These are phyloP conservation scores for Hymenoscyphus occultus DNA, from an alignment of 2,329 filamentous ascomycete genomes.

Conservation along the genomic window DNA sequence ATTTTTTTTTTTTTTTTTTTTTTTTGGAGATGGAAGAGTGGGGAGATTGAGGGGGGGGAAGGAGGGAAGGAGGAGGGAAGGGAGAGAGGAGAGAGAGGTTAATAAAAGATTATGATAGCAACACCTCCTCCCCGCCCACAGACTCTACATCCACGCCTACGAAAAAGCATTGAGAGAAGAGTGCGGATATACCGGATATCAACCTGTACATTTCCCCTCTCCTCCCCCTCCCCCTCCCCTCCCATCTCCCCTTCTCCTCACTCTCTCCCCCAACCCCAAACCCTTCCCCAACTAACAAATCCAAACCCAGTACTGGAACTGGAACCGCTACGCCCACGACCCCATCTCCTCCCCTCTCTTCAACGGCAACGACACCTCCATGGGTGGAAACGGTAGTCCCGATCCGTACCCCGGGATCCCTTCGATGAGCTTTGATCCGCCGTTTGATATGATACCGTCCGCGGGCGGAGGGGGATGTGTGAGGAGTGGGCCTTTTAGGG, in stretches of 20 bases:
- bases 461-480: slow-evolving; percentile 55
- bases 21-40: too few species aligned
- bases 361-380: slow-evolving; percentile 49
- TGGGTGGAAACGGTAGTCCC: slow-evolving; percentile 47
- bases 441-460: slow-evolving; percentile 38
- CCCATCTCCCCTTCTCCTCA: too few species aligned
- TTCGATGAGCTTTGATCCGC: slow-evolving; percentile 22
- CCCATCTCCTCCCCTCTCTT: slow-evolving; percentile 50
- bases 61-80: too few species aligned
- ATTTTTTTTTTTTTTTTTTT: too few species aligned
- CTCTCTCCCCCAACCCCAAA: slow-evolving; percentile 36
- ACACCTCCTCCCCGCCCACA: slow-evolving; percentile 11
- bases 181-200: slow-evolving; percentile 43
- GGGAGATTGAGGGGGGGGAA: too few species aligned
- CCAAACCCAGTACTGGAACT: slow-evolving; percentile 44
- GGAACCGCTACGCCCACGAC: slow-evolving; percentile 47
- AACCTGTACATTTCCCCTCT: too few species aligned
- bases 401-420: slow-evolving; percentile 36
- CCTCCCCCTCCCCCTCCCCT: too few species aligned
- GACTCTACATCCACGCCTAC: slow-evolving; percentile 36
- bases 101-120: not conserved
- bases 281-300: too few species aligned
- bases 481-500: slow-evolving; percentile 44
- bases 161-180: slow-evolving; percentile 42
- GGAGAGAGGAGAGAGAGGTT: too few species aligned